These are phyloP conservation scores for Lachancea kluyveri DNA, from an alignment of 805 yeast genomes.

Conservation along the genomic window DNA sequence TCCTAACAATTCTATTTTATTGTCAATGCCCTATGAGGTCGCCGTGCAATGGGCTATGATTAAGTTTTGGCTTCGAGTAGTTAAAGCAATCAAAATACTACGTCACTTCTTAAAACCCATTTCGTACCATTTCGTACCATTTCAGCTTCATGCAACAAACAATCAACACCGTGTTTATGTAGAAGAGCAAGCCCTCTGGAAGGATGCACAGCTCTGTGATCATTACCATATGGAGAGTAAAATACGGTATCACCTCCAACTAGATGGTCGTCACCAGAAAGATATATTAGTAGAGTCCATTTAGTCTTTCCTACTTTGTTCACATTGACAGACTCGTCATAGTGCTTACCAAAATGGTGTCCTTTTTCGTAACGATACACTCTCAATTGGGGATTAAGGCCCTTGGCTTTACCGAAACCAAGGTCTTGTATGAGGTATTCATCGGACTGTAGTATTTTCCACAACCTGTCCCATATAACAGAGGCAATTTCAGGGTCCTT, in stretches of 20 bases:
- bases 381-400: constrained; percentile 51
- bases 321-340: constrained; percentile 48
- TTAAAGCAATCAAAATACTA: constrained; percentile 35
- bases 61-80: no score
- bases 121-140: constrained; percentile 46
- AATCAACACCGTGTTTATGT: constrained; percentile 63
- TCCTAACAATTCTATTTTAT: no score
- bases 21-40: no score
- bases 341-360: constrained; percentile 55
- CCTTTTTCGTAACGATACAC: constrained; percentile 50
- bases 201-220: constrained; percentile 38
- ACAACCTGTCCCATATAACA: constrained; percentile 40
- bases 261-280: constrained; percentile 51
- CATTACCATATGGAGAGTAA: constrained; percentile 26
- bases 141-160: constrained; percentile 54
- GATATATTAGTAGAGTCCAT: constrained; percentile 55
- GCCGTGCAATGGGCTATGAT: no score
- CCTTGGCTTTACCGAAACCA: constrained; percentile 35
- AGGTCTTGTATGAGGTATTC: constrained; percentile 28
- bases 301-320: constrained; percentile 37
- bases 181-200: constrained; percentile 49
- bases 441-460: constrained; percentile 25
- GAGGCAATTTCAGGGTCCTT: constrained; percentile 35
- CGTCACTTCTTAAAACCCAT: constrained; percentile 60
- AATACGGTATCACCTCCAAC: constrained; percentile 57